A percentile compares a stretch with the other conserved stretches of the same genome.
Conservation (phyloP, 2,329 filamentous ascomycete species). For the Coniochaeta prunicola region DNA sequence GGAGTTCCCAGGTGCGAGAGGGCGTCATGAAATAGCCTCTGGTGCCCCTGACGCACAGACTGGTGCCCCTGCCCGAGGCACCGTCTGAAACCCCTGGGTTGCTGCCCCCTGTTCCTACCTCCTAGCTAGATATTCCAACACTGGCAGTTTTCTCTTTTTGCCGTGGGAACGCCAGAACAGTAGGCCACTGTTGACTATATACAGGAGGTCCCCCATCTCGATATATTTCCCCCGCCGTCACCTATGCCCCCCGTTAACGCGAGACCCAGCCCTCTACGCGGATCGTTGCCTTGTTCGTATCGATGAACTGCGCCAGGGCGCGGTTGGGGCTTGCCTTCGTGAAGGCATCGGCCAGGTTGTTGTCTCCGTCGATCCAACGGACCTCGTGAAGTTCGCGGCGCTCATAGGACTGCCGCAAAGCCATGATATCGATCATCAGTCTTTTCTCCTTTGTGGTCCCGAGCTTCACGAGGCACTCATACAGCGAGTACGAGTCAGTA, state of each 20-base stretch:
- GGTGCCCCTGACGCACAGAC: too few relatives aligned
- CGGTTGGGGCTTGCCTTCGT: conserved; percentile 8
- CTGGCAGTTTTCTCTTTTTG: not conserved
- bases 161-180: too few relatives aligned
- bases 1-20: not conserved
- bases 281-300: conserved; percentile 3
- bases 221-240: too few relatives aligned
- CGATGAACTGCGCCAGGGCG: conserved; percentile 5
- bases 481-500: conserved; percentile 11
- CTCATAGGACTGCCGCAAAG: conserved; percentile 11
- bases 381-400: conserved; percentile 8
- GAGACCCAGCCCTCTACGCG: not conserved
- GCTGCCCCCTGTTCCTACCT: too few relatives aligned
- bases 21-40: not conserved
- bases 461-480: conserved; percentile 10
- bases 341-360: conserved; percentile 8
- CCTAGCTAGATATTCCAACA: not conserved
- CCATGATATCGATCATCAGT: conserved; percentile 14
- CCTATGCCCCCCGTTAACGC: too few relatives aligned
- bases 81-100: too few relatives aligned
- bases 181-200: not conserved
- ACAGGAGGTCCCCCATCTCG: not conserved
- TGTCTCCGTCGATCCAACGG: conserved; percentile 8
- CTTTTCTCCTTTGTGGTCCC: conserved; percentile 11
- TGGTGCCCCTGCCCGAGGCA: too few relatives aligned